Base-by-base conservation (phyloP, 306 rosid species). In the Boehmeria nivea region DNA sequence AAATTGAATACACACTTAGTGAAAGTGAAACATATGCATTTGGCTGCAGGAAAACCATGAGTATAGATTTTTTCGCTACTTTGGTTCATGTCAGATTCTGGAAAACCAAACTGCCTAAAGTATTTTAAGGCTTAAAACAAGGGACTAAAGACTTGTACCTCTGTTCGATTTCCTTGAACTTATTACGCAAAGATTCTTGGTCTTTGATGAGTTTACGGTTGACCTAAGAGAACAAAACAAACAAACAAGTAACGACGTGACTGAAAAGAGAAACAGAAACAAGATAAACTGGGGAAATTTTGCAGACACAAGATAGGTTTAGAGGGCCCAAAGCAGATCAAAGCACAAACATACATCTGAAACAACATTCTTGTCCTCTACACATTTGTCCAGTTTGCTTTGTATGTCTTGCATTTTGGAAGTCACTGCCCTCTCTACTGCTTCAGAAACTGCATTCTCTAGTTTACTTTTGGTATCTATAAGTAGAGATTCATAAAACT, bases 401-500 rank as follows among this genome's bases (percentile, higher is more conserved):
- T 87, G 96, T 45, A 87, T 70, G 52, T 84, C 86, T 70, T 63
- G 86, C 81, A 81, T 69, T 71, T 59, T 81, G 27, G 77, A 76
- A 75, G 79, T 59, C 46, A 77, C 77, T 62, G 93, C 89, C 52
- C 72, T 68, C 72, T 87, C 93, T 66, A 83, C 87, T 34, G 93
- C 89, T 80, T 84, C 93, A 33, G 84, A 62, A 40, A 81, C 57
- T 53, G 80, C 72, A 57, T 68, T 74, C 52, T 85, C 87, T 71
- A 55, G 61, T 75, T 76, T 87, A 60, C 81, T 63, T 77, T 66
- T 87, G 47, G 95, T 79, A 72, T 91, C 99, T 49, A 51, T 53
- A 27, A 91, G 80, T 67, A 76, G 72, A 64, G 87, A 75, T 66
- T 84, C 95, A 59, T 84, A 85, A 72, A 80, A 63, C 96, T 91